Percentiles rank a stretch among this genome's conserved stretches.
Conservation (phyloP, 176 grass and related monocot genomes). For the Cenchrus americanus region DNA sequence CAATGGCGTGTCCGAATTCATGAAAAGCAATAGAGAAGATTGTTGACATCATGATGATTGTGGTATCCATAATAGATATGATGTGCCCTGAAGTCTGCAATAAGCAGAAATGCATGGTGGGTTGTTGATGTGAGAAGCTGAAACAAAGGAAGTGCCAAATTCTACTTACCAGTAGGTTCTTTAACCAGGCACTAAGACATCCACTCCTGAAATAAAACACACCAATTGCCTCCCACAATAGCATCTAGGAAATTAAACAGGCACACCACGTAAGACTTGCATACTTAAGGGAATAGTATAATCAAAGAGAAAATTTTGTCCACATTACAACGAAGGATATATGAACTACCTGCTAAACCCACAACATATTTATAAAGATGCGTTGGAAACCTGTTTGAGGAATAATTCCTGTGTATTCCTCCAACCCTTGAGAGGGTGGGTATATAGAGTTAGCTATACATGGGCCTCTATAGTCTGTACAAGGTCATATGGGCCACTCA, state of each 20-base stretch:
- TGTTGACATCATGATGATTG: constrained; percentile 71
- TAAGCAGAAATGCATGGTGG: constrained; percentile 33
- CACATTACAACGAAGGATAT: constrained; percentile 21
- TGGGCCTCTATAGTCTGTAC: no score
- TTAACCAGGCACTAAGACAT: constrained; percentile 50
- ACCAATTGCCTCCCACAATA: constrained; percentile 65
- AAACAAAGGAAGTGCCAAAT: constrained; percentile 31
- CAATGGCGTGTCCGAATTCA: constrained; percentile 92
- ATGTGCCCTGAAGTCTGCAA: constrained; percentile 61
- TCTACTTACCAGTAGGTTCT: constrained; percentile 60
- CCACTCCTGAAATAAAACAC: constrained; percentile 42
- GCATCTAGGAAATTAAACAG: constrained; percentile 58
- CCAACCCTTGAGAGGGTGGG: no score
- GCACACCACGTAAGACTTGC: not conserved
- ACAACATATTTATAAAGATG: not conserved
- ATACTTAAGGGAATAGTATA: not conserved
- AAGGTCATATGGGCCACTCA: no score
- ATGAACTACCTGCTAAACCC: not conserved
- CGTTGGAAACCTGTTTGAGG: no score
- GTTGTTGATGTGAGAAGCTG: constrained; percentile 29
- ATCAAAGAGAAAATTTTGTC: not conserved
- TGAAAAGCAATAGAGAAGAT: constrained; percentile 84
- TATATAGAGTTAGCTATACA: no score
- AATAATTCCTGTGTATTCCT: no score
- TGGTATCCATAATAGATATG: constrained; percentile 62